phyloP scores from a whole-genome alignment of 768 basidiomycete species.

The Xanthoconium stramineum region DNA sequence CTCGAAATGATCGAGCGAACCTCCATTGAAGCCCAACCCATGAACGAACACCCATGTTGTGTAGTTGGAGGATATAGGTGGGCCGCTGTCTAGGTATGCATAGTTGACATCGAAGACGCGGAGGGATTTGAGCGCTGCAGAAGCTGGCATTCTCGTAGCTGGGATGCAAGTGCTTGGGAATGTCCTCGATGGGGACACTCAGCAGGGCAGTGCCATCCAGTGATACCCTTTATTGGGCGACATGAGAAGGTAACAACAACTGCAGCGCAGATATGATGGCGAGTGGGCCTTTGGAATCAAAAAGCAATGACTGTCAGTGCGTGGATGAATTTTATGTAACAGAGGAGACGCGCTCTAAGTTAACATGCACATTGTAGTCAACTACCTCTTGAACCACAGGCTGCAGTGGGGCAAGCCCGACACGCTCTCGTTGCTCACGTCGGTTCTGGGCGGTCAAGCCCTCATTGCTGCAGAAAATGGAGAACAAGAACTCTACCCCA shows the following conservation, averaged over 20 bases:
- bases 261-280: no score
- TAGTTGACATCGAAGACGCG: slow-evolving; percentile 17
- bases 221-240: no score
- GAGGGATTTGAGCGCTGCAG: slow-evolving; percentile 4
- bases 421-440: slow-evolving; percentile 55
- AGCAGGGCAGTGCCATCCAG: no score
- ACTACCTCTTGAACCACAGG: slow-evolving; percentile 65
- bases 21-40: slow-evolving; percentile 22
- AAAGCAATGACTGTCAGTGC: no score
- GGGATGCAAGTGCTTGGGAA: no score
- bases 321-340: no score
- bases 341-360: not conserved
- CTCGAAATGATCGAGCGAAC: not conserved
- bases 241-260: no score
- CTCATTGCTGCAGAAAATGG: slow-evolving; percentile 16
- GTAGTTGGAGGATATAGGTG: slow-evolving; percentile 14
- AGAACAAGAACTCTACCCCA: not conserved
- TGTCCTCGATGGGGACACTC: no score
- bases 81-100: slow-evolving; percentile 22
- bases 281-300: no score
- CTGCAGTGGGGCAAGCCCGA: slow-evolving; percentile 77
- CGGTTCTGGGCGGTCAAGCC: no score
- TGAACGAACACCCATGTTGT: slow-evolving; percentile 23
- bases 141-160: not conserved
- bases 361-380: slow-evolving; percentile 40